Base-by-base conservation (phyloP, 2,329 filamentous ascomycete species). In the Colletotrichum costaricense region DNA sequence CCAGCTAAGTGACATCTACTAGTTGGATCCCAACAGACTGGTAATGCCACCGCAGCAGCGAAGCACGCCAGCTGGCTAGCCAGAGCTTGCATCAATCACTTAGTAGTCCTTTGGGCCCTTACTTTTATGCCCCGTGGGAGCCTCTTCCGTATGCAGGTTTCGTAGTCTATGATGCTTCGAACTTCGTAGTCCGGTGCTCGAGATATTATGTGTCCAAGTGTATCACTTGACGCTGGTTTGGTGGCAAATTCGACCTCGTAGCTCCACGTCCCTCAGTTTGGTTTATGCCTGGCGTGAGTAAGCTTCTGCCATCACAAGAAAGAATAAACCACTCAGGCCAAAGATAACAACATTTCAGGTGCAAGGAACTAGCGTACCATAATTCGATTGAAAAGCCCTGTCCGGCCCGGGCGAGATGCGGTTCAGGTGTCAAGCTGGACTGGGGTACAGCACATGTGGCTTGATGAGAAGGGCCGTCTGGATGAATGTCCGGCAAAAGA, bases 401-500 rank as follows among this genome's bases (percentile, higher is more conserved):
- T 42, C 60, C 70, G 16, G 55, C 67, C 35, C 55, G 22, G 60
- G 67, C 56, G 35, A 66, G 49, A 24, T 66, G 60, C 49, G 67
- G 46, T 57, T 66, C 26, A 59, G 28, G 33, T 49, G 59, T 46
- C 30, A 60, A 63, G 54, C 59, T 64, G 60, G 35, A 54, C 55
- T 33, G 22, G 38, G 67, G 38, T 30, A 19, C 42, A 55, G 28
- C 38, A 24, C 71, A 74, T 68, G 69, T 72, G 63, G 63, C 63
- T 75, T 79, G 72, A 77, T 3, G 46, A 75, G 56, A 75, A 75
- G 76, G 74, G 55, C 70, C 70, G 70, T 74, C 74, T 75, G 77
- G 75, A 56, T 75, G 63, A 76, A 28, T 12, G 58, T 66, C 69
- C 75, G 78, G 77, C n/a, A 79, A 78, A 80, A 80, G 74, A 66